Base-by-base conservation (phyloP, 805 yeast species). In the Monosporozyma aerobia region DNA sequence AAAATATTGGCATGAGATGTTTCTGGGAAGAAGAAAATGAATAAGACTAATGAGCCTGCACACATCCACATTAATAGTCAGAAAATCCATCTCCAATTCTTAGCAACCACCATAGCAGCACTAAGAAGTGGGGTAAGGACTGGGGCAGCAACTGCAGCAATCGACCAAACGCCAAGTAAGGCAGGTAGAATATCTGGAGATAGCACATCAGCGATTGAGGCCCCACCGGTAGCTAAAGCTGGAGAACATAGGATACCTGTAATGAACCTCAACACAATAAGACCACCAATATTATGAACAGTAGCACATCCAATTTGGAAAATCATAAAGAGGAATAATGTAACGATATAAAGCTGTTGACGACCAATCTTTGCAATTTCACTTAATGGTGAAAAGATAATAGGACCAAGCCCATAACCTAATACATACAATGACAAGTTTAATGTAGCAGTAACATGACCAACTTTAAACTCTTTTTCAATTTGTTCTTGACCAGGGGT, bases 391-490 rank as follows among this genome's bases (percentile, higher is more conserved):
- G 83, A 76, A 51, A 80, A 77, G 2, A 80, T 55, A 70, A 81
- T 69, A 1, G 85, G 85, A 1, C 85, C 85, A 19, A 80, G 49
- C 49, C 82, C 86, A 59, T 82, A 81, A 9, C 85, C 87, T 30
- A 80, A 58, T 6, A 81, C 81, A 56, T 77, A 82, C 40, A 80
- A 56, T 0, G 83, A 68, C 58, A 82, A 69, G 2, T 82, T 81
- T 40, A 82, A 67, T 0, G n/a, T n/a, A n/a, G n/a, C n/a, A n/a
- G n/a, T n/a, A n/a, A n/a, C n/a, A n/a, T n/a, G n/a, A n/a, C n/a
- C n/a, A n/a, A n/a, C n/a, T n/a, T n/a, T n/a, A n/a, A n/a, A n/a
- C n/a, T n/a, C n/a, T n/a, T n/a, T n/a, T n/a, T n/a, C n/a, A n/a
- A n/a, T n/a, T n/a, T n/a, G n/a, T n/a, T n/a, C n/a, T n/a, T n/a